Conservation (phyloP, 1,139 yeast species). For the Yamadazyma dendronema region DNA sequence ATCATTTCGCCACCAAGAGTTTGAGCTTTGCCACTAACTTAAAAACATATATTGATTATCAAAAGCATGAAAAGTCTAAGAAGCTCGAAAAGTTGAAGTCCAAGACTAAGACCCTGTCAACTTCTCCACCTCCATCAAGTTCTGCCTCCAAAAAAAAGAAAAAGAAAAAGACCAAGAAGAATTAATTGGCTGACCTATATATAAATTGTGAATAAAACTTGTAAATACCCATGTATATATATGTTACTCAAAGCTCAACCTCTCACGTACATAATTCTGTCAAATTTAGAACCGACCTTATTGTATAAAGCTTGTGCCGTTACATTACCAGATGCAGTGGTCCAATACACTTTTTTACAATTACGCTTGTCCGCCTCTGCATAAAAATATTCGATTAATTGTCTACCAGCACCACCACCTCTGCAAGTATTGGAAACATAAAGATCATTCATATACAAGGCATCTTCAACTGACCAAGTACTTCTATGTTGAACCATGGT, state of each 20-base stretch:
- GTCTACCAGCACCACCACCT: constrained; percentile 48
- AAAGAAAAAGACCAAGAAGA: constrained; percentile 25
- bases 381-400: constrained; percentile 48
- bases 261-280: constrained; percentile 1
- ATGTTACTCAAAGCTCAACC: not conserved
- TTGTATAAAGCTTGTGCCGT: constrained; percentile 57
- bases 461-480: constrained; percentile 46
- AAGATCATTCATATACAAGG: constrained; percentile 49
- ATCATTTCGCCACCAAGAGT: constrained; percentile 61
- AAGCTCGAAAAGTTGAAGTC: constrained; percentile 18
- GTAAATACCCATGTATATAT: constrained; percentile 1
- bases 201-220: not conserved
- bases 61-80: constrained; percentile 30
- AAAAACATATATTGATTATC: constrained; percentile 38
- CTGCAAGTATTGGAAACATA: constrained; percentile 37
- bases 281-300: constrained; percentile 34
- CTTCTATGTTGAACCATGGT: constrained; percentile 46
- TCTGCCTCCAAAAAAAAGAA: constrained; percentile 18
- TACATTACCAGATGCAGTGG: constrained; percentile 52
- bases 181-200: not conserved
- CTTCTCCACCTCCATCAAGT: constrained; percentile 14
- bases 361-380: constrained; percentile 43
- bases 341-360: constrained; percentile 51
- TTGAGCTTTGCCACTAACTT: constrained; percentile 59
- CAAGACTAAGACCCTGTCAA: constrained; percentile 9